Conservation (phyloP, 2,329 filamentous ascomycete genomes). For the Davidsoniella neocaledoniae region DNA sequence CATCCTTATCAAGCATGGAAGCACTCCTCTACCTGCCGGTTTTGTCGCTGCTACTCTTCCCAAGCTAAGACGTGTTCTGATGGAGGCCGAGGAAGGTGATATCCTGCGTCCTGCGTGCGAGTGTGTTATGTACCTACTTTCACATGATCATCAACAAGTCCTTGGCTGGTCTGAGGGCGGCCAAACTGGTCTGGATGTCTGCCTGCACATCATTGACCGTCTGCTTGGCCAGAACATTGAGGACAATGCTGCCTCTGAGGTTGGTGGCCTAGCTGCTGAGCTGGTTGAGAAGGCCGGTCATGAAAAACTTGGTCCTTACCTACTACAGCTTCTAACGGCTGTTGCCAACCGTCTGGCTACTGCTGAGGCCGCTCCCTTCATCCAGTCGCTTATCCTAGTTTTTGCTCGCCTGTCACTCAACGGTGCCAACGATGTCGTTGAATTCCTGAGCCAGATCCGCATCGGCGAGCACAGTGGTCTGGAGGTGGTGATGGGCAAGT, state of each 20-base stretch:
- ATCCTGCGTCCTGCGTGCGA: conserved; percentile 74
- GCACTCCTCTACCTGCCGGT: conserved; percentile 68
- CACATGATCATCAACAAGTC: conserved; percentile 79
- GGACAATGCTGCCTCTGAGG: conserved; percentile 88
- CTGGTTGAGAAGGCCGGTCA: conserved; percentile 90
- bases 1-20: conserved; percentile 65
- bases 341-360: conserved; percentile 73
- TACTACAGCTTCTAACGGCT: conserved; percentile 74
- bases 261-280: conserved; percentile 84
- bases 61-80: conserved; percentile 66
- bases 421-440: conserved; percentile 74
- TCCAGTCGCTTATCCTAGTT: conserved; percentile 87
- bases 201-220: conserved; percentile 81
- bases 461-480: conserved; percentile 70
- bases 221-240: conserved; percentile 71
- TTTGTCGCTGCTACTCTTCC: conserved; percentile 77
- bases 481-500: conserved; percentile 78
- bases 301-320: conserved; percentile 75
- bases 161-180: conserved; percentile 67
- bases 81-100: conserved; percentile 73
- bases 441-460: conserved; percentile 74
- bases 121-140: conserved; percentile 74
- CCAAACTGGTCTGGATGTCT: conserved; percentile 73
- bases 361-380: conserved; percentile 73
- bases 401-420: conserved; percentile 81